Evolutionary conservation across 768 basidiomycete species (phyloP).

Genomic region (Termitomyces eurrhizus): DNA sequence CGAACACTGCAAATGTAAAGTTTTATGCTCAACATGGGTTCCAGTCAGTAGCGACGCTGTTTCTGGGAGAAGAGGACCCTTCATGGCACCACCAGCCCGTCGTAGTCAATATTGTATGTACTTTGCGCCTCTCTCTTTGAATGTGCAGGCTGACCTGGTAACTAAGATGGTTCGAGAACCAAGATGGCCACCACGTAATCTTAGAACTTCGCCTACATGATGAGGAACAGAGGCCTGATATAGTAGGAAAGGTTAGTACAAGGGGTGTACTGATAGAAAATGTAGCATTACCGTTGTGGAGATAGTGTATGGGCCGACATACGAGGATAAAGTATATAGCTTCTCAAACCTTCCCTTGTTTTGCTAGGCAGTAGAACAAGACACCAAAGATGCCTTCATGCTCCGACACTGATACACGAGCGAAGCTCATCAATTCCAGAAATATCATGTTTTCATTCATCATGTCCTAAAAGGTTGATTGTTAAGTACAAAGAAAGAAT

Average conservation of each 20-base stretch:
- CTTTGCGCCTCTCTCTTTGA: constrained; percentile 4
- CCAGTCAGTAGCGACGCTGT: constrained; percentile 17
- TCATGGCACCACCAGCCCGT: constrained; percentile 26
- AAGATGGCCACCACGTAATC: constrained; percentile 4
- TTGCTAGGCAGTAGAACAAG: background rate
- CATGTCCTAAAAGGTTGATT: background rate
- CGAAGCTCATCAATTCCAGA: background rate
- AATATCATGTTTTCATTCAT: background rate
- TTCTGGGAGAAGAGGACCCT: constrained; percentile 27
- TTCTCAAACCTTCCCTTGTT: no score
- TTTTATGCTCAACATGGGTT: constrained; percentile 25
- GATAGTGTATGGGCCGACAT: background rate
- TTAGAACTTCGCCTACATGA: background rate
- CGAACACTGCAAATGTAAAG: constrained; percentile 17
- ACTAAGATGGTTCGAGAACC: constrained; percentile 15
- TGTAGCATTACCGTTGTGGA: background rate
- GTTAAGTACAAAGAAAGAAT: constrained; percentile 2
- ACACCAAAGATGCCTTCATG: background rate
- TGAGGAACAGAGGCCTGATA: background rate
- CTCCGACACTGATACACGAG: no score
- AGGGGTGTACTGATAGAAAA: background rate
- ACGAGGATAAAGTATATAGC: background rate
- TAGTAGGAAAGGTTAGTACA: background rate
- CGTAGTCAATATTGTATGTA: constrained; percentile 22
- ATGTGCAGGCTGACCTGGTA: background rate